Percentiles rank a stretch among this genome's conserved stretches.
Conservation (phyloP, 768 basidiomycete genomes). For the Phylloporus rhodoxanthus region DNA sequence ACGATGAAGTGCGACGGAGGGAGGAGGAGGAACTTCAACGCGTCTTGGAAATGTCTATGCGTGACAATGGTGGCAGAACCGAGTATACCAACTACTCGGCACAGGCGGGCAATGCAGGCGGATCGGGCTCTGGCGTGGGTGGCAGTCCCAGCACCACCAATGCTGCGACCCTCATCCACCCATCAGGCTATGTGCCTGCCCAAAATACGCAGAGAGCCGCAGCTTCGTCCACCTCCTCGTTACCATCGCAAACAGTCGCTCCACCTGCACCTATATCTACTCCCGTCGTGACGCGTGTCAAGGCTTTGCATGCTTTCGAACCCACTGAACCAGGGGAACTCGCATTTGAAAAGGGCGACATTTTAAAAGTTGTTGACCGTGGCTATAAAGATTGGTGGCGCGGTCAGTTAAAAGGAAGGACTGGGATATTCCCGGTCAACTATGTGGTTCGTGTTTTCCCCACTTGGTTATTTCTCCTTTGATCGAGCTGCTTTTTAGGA, state of each 20-base stretch:
- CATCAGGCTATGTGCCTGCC: slow-evolving; percentile 55
- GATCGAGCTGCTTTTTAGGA: slow-evolving; percentile 42
- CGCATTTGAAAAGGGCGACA: slow-evolving; percentile 84
- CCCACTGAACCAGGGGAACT: slow-evolving; percentile 87
- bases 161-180: slow-evolving; percentile 33
- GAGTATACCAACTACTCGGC: slow-evolving; percentile 46
- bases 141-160: slow-evolving; percentile 22
- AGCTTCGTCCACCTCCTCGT: slow-evolving; percentile 26
- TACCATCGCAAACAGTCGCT: slow-evolving; percentile 19
- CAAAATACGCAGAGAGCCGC: slow-evolving; percentile 39
- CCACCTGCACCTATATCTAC: slow-evolving; percentile 11
- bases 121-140: slow-evolving; percentile 20
- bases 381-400: slow-evolving; percentile 97
- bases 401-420: slow-evolving; percentile 82
- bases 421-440: slow-evolving; percentile 95
- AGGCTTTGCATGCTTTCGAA: slow-evolving; percentile 84
- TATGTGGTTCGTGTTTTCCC: slow-evolving; percentile 65
- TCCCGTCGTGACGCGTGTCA: slow-evolving; percentile 70
- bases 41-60: slow-evolving; percentile 88
- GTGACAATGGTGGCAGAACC: slow-evolving; percentile 77
- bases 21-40: slow-evolving; percentile 96
- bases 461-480: background rate
- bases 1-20: slow-evolving; percentile 72
- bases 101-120: slow-evolving; percentile 34
- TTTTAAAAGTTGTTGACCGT: slow-evolving; percentile 92